phyloP scores from a whole-genome alignment of 163 green algal species.

The Picocystis sp. region DNA sequence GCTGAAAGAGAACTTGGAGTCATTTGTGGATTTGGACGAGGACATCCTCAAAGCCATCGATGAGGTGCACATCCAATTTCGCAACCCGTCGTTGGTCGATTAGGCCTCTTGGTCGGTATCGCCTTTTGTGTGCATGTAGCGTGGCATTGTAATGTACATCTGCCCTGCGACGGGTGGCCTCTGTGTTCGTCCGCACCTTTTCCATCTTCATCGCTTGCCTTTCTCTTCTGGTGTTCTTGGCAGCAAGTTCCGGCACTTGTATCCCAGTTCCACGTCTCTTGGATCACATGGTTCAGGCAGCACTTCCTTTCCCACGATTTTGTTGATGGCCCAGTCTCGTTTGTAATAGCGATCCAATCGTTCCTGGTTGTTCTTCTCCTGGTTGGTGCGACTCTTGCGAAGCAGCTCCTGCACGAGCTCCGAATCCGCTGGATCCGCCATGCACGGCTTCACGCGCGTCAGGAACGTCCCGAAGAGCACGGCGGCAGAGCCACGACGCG shows the following conservation, averaged over 20 bases:
- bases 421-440: no score
- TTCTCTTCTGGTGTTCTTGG: no score
- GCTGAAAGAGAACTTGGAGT: conserved; percentile 52
- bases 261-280: conserved; percentile 10
- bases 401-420: no score
- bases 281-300: conserved; percentile 15
- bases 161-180: no score
- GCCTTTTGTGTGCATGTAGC: no score
- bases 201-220: no score
- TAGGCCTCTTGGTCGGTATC: not conserved
- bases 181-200: no score
- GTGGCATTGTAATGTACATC: no score
- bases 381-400: conserved; percentile 5
- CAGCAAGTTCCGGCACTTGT: conserved; percentile 7
- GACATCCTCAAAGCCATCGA: conserved; percentile 27
- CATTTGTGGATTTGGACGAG: conserved; percentile 33
- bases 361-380: conserved; percentile 9
- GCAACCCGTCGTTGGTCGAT: conserved; percentile 4
- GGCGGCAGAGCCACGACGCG: no score
- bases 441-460: no score
- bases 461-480: no score
- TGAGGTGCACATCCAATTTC: conserved; percentile 22
- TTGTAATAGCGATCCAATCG: conserved; percentile 15
- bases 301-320: conserved; percentile 10
- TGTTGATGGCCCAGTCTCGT: conserved; percentile 10